Base-by-base conservation (phyloP, 768 basidiomycete genomes). In the Psilocybe cubensis region DNA sequence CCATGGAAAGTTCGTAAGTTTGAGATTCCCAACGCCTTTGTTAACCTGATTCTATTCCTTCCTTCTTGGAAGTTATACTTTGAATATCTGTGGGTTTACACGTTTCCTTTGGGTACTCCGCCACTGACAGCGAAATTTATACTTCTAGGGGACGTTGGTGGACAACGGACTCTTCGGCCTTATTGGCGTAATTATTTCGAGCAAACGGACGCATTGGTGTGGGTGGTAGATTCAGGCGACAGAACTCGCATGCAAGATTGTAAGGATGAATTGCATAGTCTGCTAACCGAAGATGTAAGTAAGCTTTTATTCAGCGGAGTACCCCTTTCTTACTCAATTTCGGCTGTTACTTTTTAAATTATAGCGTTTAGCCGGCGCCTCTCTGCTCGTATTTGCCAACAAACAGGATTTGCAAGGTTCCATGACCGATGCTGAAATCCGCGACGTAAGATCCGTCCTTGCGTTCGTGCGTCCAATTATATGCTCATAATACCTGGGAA, bases 131-230 rank as follows among this genome's bases (percentile, higher is more conserved):
- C 60, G 59, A 54, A 44, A 23, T 51, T 57, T 48, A 53, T 52
- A 43, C 57, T 61, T 63, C 56, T 65, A 98, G 96, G 96, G 97
- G 97, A 99, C 71, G 94, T 98, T 31, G 97, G 97, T 31, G 96
- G 97, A 21, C 97, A 99, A 72, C 86, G 89, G 56, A 96, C 94
- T 0, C 86, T 99, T 50, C 84, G 97, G 27, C 96, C 97, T 6
- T 98, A 98, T 72, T 99, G 97, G 97, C 80, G 94, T 23, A 99
- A 98, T 72, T 98, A 98, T 75, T 98, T 98, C 64, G 97, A 99
- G 73, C 93, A 95, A 74, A 98, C 97, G 9, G 97, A 98, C 73
- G 96, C 92, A 6, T 80, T 99, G 42, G 94, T 98, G 29, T 99
- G 97, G 97, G 96, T 99, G 17, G 96, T 99, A 40, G 97, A 99